These are phyloP conservation scores for Colletotrichum karsti DNA, from an alignment of 2,329 filamentous ascomycete species.

Conservation along the genomic window DNA sequence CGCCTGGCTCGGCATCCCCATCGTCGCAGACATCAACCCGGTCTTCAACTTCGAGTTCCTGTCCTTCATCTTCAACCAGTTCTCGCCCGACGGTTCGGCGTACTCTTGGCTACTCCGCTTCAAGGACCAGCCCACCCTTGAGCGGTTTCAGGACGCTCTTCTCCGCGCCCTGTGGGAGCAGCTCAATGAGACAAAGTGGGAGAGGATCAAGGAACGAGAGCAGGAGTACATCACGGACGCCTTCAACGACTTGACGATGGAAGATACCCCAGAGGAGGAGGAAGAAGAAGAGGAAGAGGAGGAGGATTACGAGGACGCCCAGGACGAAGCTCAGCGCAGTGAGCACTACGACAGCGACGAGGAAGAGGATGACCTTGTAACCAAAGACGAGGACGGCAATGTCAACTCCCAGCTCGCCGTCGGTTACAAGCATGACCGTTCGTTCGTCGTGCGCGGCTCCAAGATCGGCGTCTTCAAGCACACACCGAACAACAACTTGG, in stretches of 20 bases:
- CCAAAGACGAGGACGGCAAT: constrained; percentile 77
- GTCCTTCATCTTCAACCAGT: constrained; percentile 99
- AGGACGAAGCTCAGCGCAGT: constrained; percentile 71
- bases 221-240: constrained; percentile 94
- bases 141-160: constrained; percentile 90
- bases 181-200: constrained; percentile 93
- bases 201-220: constrained; percentile 90
- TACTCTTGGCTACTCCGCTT: constrained; percentile 97
- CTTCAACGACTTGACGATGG: constrained; percentile 93
- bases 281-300: constrained; percentile 60
- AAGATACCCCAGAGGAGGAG: constrained; percentile 67
- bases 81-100: constrained; percentile 85
- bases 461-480: constrained; percentile 99
- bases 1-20: constrained; percentile 86
- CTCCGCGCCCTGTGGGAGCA: constrained; percentile 98
- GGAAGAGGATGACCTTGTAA: constrained; percentile 79
- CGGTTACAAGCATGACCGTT: constrained; percentile 95
- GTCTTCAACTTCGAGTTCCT: constrained; percentile 99
- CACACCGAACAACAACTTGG: constrained; percentile 87
- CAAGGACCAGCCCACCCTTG: constrained; percentile 81
- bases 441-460: constrained; percentile 94
- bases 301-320: constrained; percentile 65
- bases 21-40: constrained; percentile 89
- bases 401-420: constrained; percentile 95
- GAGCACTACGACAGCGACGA: constrained; percentile 77